Evolutionary conservation across 1,139 yeast genomes (phyloP).

Genomic region (Geotrichum aggregatum): DNA sequence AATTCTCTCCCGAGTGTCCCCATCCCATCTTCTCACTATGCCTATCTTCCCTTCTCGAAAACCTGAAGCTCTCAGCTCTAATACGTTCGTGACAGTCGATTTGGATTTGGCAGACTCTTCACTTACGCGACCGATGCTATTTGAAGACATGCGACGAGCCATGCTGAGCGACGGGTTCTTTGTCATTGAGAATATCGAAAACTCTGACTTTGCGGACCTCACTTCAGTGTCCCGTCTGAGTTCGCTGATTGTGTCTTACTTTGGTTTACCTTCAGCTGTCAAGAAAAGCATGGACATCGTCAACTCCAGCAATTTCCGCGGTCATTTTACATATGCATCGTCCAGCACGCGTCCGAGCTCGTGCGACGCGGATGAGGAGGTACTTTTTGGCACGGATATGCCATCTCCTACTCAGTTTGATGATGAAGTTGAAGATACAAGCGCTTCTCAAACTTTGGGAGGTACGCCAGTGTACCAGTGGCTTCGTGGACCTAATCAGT

Average conservation of each 20-base stretch:
- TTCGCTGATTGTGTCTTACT: background rate
- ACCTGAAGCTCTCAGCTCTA: background rate
- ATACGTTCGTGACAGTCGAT: constrained; percentile 13
- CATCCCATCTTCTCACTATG: background rate
- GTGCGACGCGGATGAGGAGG: constrained; percentile 8
- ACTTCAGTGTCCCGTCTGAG: background rate
- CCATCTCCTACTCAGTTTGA: constrained; percentile 9
- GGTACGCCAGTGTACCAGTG: constrained; percentile 13
- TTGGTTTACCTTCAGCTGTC: background rate
- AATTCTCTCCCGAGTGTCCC: no score
- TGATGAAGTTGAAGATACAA: constrained; percentile 4
- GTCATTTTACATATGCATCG: constrained; percentile 7
- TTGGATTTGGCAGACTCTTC: constrained; percentile 16
- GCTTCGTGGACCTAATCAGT: constrained; percentile 19
- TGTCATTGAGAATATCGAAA: constrained; percentile 12
- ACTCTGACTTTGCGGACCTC: background rate
- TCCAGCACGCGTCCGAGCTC: background rate
- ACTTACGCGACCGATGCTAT: constrained; percentile 10
- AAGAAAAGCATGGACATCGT: constrained; percentile 9
- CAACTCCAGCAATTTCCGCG: constrained; percentile 16
- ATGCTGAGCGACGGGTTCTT: constrained; percentile 19
- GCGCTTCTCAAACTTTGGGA: constrained; percentile 8
- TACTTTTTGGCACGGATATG: constrained; percentile 11
- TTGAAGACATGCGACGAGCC: constrained; percentile 15
- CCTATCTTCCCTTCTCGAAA: constrained; percentile 5